A percentile compares a stretch with the other conserved stretches of the same genome.
Conservation (phyloP, 257 asterid species). For the Nicotiana attenuata region DNA sequence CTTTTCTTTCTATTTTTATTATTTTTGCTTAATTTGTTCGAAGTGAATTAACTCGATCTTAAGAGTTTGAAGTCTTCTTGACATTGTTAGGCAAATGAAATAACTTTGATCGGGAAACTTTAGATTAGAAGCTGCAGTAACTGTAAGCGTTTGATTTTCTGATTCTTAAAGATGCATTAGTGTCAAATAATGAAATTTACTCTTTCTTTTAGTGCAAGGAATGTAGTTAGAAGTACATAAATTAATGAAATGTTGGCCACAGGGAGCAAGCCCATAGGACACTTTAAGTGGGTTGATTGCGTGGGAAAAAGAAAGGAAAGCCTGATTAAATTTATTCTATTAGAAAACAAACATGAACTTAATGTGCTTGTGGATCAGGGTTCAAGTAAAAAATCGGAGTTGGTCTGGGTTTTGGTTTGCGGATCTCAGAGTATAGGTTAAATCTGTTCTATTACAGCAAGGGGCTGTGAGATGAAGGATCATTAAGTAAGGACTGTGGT, state of each 20-base stretch:
- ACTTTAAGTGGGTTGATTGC: neutral
- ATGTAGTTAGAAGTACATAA: neutral
- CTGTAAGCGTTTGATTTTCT: neutral
- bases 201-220: neutral
- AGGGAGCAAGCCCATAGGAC: neutral
- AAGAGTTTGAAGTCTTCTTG: neutral
- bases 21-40: neutral
- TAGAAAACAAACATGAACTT: neutral
- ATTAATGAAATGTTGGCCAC: neutral
- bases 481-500: neutral
- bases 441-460: neutral
- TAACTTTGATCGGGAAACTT: neutral
- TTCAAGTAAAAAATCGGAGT: neutral
- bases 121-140: neutral
- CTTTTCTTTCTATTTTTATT: neutral
- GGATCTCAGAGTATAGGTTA: neutral
- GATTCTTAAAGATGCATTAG: neutral
- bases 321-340: neutral
- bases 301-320: neutral
- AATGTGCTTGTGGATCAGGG: neutral
- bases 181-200: neutral
- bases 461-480: neutral
- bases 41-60: neutral
- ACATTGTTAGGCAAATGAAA: neutral
- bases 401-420: neutral